These are phyloP conservation scores for Aulographum hederae DNA, from an alignment of 2,329 filamentous ascomycete species.

Conservation along the genomic window DNA sequence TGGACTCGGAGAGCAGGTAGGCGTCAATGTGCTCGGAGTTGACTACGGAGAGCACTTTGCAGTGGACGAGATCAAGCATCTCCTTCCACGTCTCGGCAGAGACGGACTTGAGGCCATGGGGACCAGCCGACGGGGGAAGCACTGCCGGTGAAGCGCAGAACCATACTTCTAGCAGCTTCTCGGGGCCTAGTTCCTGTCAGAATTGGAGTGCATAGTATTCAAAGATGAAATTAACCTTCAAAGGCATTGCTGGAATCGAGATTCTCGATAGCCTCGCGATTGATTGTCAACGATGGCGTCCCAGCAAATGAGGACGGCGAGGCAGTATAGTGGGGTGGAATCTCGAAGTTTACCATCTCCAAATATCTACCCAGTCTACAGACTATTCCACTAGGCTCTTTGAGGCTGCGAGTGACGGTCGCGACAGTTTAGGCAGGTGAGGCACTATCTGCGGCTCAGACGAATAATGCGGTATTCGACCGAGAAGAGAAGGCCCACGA, in stretches of 20 bases:
- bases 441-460: conserved; percentile 97
- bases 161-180: conserved; percentile 98
- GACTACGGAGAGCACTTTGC: conserved; percentile 89
- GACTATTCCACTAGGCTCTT: not conserved
- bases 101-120: conserved; percentile 72
- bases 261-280: conserved; percentile 81
- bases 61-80: conserved; percentile 96
- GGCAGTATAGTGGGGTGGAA: conserved; percentile 65
- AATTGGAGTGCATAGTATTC: not conserved
- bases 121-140: conserved; percentile 50
- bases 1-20: conserved; percentile 93
- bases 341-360: conserved; percentile 73
- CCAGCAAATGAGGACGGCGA: conserved; percentile 60
- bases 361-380: conserved; percentile 5
- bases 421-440: conserved; percentile 28
- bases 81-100: conserved; percentile 74
- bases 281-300: conserved; percentile 87
- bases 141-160: conserved; percentile 65
- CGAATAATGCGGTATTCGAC: conserved; percentile 85
- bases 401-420: not conserved
- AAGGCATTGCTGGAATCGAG: conserved; percentile 93
- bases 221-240: conserved; percentile 44
- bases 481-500: conserved; percentile 93
- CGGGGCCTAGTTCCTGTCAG: conserved; percentile 44
- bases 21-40: conserved; percentile 89